Evolutionary conservation across 768 basidiomycete species (phyloP), one percentile per base, ranked within the genome.

Genomic region (Lentinula guzmanii): DNA sequence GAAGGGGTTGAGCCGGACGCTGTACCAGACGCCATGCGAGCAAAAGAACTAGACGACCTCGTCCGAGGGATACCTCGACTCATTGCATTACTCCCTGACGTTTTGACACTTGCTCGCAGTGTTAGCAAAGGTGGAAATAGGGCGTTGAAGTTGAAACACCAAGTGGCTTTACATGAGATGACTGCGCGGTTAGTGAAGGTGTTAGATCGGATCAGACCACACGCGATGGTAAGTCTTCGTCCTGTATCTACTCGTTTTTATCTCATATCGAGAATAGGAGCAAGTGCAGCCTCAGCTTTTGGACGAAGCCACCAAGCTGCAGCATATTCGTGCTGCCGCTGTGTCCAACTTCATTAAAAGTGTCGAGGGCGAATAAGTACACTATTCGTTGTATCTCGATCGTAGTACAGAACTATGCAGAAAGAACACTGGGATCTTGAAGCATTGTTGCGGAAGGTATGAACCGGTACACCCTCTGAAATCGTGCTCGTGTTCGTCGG

Each of bases 81-180:
- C 34, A 84, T 94, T 59, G 79, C 78, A 3, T 72, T 86, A 33
- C 74, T 93, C 1, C 90, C 92, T 0, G 86, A 90, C 63, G 77
- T 91, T 4, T 74, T 56, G 5, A 41, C 55, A 11, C 55, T 56
- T 28, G 55, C 55, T 8, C 55, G 33, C 4, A 56, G 10, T 43
- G 24, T 39, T 13, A 28, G 41, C 41, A 56, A 56, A 33, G 41
- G 42, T 2, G 28, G 55, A 10, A 54, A 33, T 39, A 18, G 21
- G 7, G 28, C 11, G 28, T 72, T 74, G 43, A 85, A 92, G 65
- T 71, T 79, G n/a, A 77, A 87, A 57, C 89, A 91, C 71, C 81
- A 75, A 59, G 87, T 87, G 9, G 90, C 90, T 4, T 68, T 90
- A 51, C 81, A 87, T 31, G 85, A 86, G 66, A 93, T 93, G 88